A percentile compares a stretch with the other conserved stretches of the same genome.
phyloP scores from a whole-genome alignment of 768 basidiomycete genomes.

The Mycena galericulata region DNA sequence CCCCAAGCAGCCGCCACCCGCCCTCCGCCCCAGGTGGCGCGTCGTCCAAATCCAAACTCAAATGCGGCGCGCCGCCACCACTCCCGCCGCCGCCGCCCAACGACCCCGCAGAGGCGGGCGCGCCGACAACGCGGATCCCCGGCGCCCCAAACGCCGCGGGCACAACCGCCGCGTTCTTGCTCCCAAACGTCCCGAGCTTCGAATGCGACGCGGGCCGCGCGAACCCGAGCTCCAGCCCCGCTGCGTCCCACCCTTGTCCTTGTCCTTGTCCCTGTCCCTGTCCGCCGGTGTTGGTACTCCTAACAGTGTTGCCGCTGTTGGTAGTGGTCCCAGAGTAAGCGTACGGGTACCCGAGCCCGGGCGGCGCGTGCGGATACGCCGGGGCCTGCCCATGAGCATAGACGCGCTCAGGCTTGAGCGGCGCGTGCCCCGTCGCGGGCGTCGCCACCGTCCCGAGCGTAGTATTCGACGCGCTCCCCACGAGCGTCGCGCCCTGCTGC shows the following conservation, averaged over 20 bases:
- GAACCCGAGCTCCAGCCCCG: conserved; percentile 33
- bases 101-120: background rate
- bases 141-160: conserved; percentile 1
- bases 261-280: background rate
- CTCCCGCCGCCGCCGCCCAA: background rate
- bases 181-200: conserved; percentile 28
- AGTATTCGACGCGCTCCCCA: conserved; percentile 19
- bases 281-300: too few species aligned
- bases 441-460: conserved; percentile 24
- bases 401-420: conserved; percentile 15
- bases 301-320: background rate
- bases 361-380: conserved; percentile 29
- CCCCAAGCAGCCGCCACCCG: conserved; percentile 26
- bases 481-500: conserved; percentile 21
- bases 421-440: background rate
- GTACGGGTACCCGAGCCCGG: conserved; percentile 7
- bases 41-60: conserved; percentile 31
- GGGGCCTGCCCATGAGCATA: background rate
- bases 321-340: too few species aligned
- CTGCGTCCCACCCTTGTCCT: conserved; percentile 22
- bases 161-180: background rate
- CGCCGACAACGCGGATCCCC: conserved; percentile 27
- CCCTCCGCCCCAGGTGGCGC: conserved; percentile 35
- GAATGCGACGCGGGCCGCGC: conserved; percentile 26
- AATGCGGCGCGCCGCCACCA: conserved; percentile 20